Evolutionary conservation across 2,329 filamentous ascomycete species (phyloP).

Genomic region (Pseudogymnoascus sp.): DNA sequence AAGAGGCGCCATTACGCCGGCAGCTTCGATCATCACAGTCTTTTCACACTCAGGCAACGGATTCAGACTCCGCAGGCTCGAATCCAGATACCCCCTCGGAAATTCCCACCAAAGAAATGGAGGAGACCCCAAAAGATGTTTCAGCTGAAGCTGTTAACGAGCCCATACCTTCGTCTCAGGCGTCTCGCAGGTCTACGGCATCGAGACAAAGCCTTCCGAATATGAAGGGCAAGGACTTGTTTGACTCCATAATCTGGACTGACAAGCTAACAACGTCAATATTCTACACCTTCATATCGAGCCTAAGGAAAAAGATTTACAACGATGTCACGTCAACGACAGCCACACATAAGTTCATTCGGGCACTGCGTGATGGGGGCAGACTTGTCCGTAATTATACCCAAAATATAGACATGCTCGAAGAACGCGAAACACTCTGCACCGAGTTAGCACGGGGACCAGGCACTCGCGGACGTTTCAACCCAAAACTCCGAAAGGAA

Average conservation of each 20-base stretch:
- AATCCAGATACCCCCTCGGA: neutral
- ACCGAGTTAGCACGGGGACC: constrained; percentile 57
- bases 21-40: neutral
- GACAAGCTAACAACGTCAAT: constrained; percentile 62
- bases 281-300: constrained; percentile 67
- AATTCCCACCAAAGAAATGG: neutral
- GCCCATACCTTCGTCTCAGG: constrained; percentile 17
- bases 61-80: neutral
- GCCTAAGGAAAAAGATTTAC: constrained; percentile 56
- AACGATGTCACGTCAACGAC: constrained; percentile 54
- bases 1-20: neutral
- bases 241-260: constrained; percentile 64
- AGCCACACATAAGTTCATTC: constrained; percentile 62
- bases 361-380: constrained; percentile 58
- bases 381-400: constrained; percentile 68
- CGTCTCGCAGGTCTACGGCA: constrained; percentile 19
- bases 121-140: neutral
- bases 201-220: constrained; percentile 42
- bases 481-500: constrained; percentile 38
- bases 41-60: neutral
- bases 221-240: constrained; percentile 65
- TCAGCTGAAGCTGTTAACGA: constrained; percentile 11
- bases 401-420: constrained; percentile 69
- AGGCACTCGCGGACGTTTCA: constrained; percentile 56
- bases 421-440: constrained; percentile 62